Base-by-base conservation (phyloP, 345 rosid species). In the Eucalyptus sideroxylon region DNA sequence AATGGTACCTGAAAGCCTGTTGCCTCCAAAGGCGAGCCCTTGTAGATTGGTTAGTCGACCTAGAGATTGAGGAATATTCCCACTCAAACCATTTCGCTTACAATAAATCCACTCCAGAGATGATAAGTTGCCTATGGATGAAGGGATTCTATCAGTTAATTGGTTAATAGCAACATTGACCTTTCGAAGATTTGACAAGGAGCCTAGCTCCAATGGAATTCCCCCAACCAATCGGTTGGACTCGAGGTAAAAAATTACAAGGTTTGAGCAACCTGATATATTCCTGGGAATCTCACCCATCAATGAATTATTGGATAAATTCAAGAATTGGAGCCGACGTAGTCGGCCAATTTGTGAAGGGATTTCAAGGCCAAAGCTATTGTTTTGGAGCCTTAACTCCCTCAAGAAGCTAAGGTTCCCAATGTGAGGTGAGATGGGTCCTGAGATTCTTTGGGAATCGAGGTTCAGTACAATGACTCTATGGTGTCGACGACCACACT, bases 1-100 rank as follows among this genome's bases (percentile, higher is more conserved):
- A 17, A 94, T 88, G 14, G 53, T 37, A 72, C 92, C 93, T 0
- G 90, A 91, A 31, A 93, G n/a, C 50, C 24, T 59, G 50, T 92
- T 91, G 7, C 6, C 0, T 45, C 21, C 87, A 5, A 85, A 19
- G 13, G 3, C 0, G 50, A 42, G 19, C 21, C 0, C 1, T 12
- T 42, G 9, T 47, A 42, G 53, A 2, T 15, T 85, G 21, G 21
- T 45, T 21, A 85, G 50, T 85, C 50, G 21, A 45, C 37, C 37
- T 26, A 85, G 50, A 85, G 50, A 85, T 15, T 47, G 21, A 27
- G 86, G 86, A 49, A 83, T 83, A 5, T 7, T 24, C 50, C 86
- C 86, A 15, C 50, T n/a, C 19, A 85, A 85, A 85, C 23, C 50
- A 16, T 85, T 85, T 45, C 0, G 21, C 9, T 0, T 0, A 17